Base-by-base conservation (phyloP, 352 stramenopile species). In the Blastocystis sp. region DNA sequence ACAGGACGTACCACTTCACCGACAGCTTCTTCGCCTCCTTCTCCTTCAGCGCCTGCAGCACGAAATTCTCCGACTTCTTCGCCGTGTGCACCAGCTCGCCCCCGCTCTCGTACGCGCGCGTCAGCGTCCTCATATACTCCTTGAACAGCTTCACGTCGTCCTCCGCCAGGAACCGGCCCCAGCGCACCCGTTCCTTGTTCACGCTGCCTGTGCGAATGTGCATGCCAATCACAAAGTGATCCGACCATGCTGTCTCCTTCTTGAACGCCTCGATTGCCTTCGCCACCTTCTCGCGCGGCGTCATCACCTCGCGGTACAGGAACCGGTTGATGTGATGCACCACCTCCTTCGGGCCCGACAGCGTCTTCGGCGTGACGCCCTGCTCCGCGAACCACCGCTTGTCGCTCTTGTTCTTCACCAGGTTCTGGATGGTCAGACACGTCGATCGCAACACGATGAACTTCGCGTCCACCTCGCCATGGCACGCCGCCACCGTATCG, bases 391-490 rank as follows among this genome's bases (percentile, higher is more conserved):
- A 48, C 71, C 71, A 81, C 10, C 24, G 34, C 48, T 81, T 81
- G 4, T 81, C 71, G 17, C 28, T 38, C 38, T 54, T 45, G 24
- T 63, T 21, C 40, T 65, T 63, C 17, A 64, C 48, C 14, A 81
- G 19, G 4, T 81, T 45, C 59, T 81, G 71, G 10, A 59, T 60
- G 14, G 71, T 81, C 28, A 81, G 60, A 40, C 71, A 81, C n/a
- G 71, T 81, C 28, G 71, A 81, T 6, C 71, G 71, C 71, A 81
- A 52, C 43, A 81, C 71, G 38, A 81, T 81, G 57, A 81, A 81
- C 28, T n/a, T 21, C 28, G 71, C 48, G 3, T 81, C 42, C 28
- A 63, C 71, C 42, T 81, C 66, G 38, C 71, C 71, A 0, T 68
- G 42, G 42, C 38, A 63, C 52, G 38, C 71, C 3, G 24, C 38